These are phyloP conservation scores for Cryptococcus floricola DNA, from an alignment of 1,284 basidiomycete genomes.

Conservation along the genomic window DNA sequence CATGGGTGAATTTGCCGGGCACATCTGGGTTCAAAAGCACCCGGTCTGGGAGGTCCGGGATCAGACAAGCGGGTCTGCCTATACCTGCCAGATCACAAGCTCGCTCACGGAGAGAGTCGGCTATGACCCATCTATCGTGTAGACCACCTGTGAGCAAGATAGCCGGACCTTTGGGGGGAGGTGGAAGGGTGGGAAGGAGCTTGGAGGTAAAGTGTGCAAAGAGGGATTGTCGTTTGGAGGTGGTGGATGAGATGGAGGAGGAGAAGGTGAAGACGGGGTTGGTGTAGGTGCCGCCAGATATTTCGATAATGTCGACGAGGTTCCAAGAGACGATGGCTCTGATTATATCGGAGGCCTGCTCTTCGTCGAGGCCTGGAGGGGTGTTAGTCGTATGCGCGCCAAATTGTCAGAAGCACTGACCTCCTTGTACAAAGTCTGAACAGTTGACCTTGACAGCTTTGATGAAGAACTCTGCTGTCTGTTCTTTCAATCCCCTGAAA, in stretches of 20 bases:
- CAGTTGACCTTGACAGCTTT: slow-evolving; percentile 84
- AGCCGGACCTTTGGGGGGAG: slow-evolving; percentile 36
- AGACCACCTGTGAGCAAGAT: slow-evolving; percentile 44
- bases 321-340: slow-evolving; percentile 52
- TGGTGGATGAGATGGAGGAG: slow-evolving; percentile 8
- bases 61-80: slow-evolving; percentile 38
- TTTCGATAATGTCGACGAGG: slow-evolving; percentile 49
- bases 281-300: slow-evolving; percentile 45
- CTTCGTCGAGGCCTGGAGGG: slow-evolving; percentile 33
- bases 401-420: slow-evolving; percentile 37
- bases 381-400: background rate
- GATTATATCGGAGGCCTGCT: slow-evolving; percentile 33
- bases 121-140: slow-evolving; percentile 37
- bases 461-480: slow-evolving; percentile 61
- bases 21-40: slow-evolving; percentile 33
- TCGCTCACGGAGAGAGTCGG: slow-evolving; percentile 23
- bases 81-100: slow-evolving; percentile 43
- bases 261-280: slow-evolving; percentile 28
- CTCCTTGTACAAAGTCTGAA: slow-evolving; percentile 68
- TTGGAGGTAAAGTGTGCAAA: slow-evolving; percentile 40
- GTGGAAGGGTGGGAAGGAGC: slow-evolving; percentile 32
- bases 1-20: slow-evolving; percentile 14
- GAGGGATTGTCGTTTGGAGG: slow-evolving; percentile 33
- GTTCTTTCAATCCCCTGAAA: slow-evolving; percentile 58
- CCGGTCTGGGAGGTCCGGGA: slow-evolving; percentile 26